Conservation (phyloP, 2,329 filamentous ascomycete genomes). For the Thelonectria rubi region DNA sequence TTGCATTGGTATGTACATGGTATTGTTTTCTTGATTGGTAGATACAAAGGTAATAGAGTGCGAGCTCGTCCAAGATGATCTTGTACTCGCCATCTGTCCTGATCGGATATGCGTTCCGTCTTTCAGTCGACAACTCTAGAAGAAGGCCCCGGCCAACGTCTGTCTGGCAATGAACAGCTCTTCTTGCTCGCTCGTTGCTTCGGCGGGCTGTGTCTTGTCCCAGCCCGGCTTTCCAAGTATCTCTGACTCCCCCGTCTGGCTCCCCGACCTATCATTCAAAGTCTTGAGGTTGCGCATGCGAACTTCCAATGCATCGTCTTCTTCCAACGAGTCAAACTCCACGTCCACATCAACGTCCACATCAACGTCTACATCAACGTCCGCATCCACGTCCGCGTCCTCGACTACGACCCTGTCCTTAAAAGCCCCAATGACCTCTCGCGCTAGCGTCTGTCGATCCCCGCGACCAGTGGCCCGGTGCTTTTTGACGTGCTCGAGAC, state of each 20-base stretch:
- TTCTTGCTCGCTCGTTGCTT: conserved; percentile 23
- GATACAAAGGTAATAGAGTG: too few species aligned
- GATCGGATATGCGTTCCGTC: neutral
- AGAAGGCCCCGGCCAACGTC: conserved; percentile 32
- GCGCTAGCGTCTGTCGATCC: conserved; percentile 31
- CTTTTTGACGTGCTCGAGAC: conserved; percentile 38
- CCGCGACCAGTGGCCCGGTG: conserved; percentile 30
- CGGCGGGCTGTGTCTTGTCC: conserved; percentile 22
- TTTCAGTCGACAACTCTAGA: conserved; percentile 14
- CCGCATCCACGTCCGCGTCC: neutral
- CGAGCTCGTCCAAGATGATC: too few species aligned
- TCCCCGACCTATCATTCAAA: conserved; percentile 15
- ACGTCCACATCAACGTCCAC: conserved; percentile 15
- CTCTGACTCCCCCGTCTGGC: neutral
- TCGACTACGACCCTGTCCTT: conserved; percentile 28
- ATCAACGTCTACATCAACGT: too few species aligned
- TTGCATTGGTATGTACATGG: too few species aligned
- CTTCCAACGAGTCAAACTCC: conserved; percentile 23
- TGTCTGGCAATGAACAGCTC: conserved; percentile 33
- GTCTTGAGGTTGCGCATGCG: conserved; percentile 22
- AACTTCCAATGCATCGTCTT: conserved; percentile 19
- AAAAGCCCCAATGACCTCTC: conserved; percentile 34
- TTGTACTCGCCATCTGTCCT: too few species aligned
- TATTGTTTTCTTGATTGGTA: too few species aligned
- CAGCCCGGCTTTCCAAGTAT: conserved; percentile 16